phyloP scores from a whole-genome alignment of 2,329 filamentous ascomycete genomes.

The Fusarium verrucosum region DNA sequence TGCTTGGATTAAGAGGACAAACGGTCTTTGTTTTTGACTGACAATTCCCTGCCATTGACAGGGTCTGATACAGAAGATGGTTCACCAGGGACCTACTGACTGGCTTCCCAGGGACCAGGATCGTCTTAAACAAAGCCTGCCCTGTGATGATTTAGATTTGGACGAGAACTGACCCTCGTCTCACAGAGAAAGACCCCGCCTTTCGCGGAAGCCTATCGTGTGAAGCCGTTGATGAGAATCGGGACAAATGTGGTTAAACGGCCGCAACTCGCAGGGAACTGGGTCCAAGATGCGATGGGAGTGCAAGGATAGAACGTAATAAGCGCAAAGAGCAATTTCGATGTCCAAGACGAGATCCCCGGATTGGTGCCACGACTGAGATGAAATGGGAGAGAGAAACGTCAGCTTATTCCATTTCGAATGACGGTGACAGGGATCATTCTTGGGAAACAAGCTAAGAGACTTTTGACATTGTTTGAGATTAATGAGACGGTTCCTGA shows the following conservation, averaged over 20 bases:
- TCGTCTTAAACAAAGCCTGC: constrained; percentile 26
- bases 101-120: constrained; percentile 35
- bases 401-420: constrained; percentile 32
- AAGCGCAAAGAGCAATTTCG: constrained; percentile 39
- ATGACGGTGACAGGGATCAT: not conserved
- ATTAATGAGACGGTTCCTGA: constrained; percentile 56
- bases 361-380: constrained; percentile 30
- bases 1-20: constrained; percentile 37
- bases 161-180: constrained; percentile 36
- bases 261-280: constrained; percentile 40
- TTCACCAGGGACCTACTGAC: constrained; percentile 35
- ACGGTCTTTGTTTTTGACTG: constrained; percentile 32
- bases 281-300: constrained; percentile 32
- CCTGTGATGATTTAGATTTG: constrained; percentile 25
- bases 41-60: constrained; percentile 37
- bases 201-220: constrained; percentile 39
- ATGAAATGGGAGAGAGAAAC: constrained; percentile 10
- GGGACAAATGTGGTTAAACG: constrained; percentile 41
- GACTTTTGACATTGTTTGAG: constrained; percentile 57
- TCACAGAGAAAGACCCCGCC: constrained; percentile 43
- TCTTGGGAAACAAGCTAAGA: constrained; percentile 35
- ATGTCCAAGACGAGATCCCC: constrained; percentile 30
- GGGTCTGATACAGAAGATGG: constrained; percentile 44
- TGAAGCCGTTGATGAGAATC: constrained; percentile 34
- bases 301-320: constrained; percentile 36